Conservation (phyloP, 129 eudicot species). For the Chrysanthemum makinoi region DNA sequence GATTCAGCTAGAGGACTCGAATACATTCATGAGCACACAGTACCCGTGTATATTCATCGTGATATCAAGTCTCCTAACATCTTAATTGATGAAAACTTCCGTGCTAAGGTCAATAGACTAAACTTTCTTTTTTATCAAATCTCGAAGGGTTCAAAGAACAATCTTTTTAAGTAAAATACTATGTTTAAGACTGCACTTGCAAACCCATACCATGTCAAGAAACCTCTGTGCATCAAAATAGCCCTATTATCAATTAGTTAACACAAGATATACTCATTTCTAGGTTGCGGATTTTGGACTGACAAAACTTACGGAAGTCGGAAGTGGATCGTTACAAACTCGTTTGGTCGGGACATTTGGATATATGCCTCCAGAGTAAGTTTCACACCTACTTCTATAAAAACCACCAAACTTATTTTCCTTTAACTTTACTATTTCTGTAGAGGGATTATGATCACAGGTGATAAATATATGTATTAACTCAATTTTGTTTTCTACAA, state of each 20-base stretch:
- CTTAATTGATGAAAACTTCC: constrained; percentile 67
- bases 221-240: not conserved
- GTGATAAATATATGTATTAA: no score
- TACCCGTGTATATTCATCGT: constrained; percentile 84
- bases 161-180: no score
- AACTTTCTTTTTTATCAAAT: not conserved
- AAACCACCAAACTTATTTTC: not conserved
- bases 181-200: not conserved
- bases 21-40: constrained; percentile 95
- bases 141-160: not conserved
- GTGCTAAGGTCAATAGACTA: constrained; percentile 61
- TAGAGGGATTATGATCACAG: not conserved
- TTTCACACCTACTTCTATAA: not conserved
- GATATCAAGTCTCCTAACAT: constrained; percentile 88
- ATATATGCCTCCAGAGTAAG: constrained; percentile 98
- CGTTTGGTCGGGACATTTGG: constrained; percentile 91
- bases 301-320: constrained; percentile 82
- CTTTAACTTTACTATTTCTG: no score
- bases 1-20: constrained; percentile 99
- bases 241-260: not conserved
- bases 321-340: constrained; percentile 68
- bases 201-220: not conserved
- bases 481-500: not conserved
- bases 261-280: constrained; percentile 3
- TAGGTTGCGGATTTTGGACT: constrained; percentile 98